Evolutionary conservation across 192 early-diverging fungal genomes (phyloP).

Genomic region (Umbelopsis ramanniana): DNA sequence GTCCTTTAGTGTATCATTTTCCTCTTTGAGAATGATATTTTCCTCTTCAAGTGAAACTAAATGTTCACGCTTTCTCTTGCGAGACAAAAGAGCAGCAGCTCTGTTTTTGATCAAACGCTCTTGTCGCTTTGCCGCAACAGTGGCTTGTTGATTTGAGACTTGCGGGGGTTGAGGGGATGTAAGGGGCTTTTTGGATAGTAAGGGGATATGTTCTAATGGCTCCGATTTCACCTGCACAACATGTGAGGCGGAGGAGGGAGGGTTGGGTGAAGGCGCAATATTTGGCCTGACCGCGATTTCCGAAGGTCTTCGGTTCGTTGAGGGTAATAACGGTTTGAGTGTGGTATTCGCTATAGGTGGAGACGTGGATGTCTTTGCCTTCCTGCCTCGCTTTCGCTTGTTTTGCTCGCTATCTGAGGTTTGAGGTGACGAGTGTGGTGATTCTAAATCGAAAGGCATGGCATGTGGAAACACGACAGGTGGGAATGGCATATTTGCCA

Average conservation of each 20-base stretch:
- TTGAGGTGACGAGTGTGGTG: constrained; percentile 23
- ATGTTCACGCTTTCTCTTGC: constrained; percentile 92
- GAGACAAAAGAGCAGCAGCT: constrained; percentile 81
- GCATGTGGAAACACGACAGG: background rate
- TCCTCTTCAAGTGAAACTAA: constrained; percentile 72
- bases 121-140: constrained; percentile 71
- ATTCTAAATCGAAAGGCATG: background rate
- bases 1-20: constrained; percentile 65
- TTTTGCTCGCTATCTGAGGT: constrained; percentile 30
- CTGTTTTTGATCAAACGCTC: constrained; percentile 93
- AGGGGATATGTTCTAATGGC: constrained; percentile 7
- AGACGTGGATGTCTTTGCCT: constrained; percentile 11
- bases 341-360: background rate
- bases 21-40: constrained; percentile 48
- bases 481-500: background rate
- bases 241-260: constrained; percentile 7
- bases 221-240: constrained; percentile 4
- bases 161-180: constrained; percentile 24
- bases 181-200: background rate
- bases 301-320: constrained; percentile 15
- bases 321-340: constrained; percentile 7
- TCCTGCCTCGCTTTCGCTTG: constrained; percentile 39
- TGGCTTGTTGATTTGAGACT: constrained; percentile 45
- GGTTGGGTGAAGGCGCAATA: constrained; percentile 16
- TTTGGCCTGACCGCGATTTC: constrained; percentile 10